These are phyloP conservation scores for Exophiala viscosa DNA, from an alignment of 2,329 filamentous ascomycete species.

Conservation along the genomic window DNA sequence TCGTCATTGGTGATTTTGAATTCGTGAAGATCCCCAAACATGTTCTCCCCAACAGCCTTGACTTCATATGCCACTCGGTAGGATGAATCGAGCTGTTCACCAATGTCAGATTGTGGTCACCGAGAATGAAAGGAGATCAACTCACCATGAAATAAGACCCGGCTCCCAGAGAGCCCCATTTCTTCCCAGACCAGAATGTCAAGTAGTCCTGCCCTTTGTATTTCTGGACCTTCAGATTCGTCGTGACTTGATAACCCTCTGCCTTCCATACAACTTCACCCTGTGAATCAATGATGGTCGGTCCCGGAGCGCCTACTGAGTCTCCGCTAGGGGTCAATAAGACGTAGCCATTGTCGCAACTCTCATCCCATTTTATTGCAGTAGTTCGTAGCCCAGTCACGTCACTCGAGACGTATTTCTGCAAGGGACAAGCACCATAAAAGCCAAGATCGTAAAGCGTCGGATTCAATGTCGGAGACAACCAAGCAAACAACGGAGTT, in stretches of 20 bases:
- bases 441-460: conserved; percentile 17
- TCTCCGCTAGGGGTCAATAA: conserved; percentile 41
- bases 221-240: conserved; percentile 45
- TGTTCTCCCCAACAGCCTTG: conserved; percentile 12
- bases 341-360: conserved; percentile 41
- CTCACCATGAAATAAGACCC: conserved; percentile 45
- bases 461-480: conserved; percentile 16
- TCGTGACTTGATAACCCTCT: conserved; percentile 36
- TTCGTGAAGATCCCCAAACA: conserved; percentile 27
- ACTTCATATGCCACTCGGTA: conserved; percentile 22
- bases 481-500: conserved; percentile 11
- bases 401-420: conserved; percentile 17
- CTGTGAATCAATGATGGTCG: conserved; percentile 44
- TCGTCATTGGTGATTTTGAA: conserved; percentile 21
- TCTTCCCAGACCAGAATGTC: conserved; percentile 50
- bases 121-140: conserved; percentile 29
- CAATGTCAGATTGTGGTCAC: neutral
- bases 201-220: conserved; percentile 45
- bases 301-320: conserved; percentile 35
- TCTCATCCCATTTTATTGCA: conserved; percentile 26
- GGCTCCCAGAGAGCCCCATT: conserved; percentile 46
- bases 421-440: conserved; percentile 17
- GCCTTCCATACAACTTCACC: conserved; percentile 48
- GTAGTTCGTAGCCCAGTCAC: conserved; percentile 24
- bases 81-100: conserved; percentile 21